Conservation (phyloP, 176 grass and related monocot species). For the Carex kokanica region DNA sequence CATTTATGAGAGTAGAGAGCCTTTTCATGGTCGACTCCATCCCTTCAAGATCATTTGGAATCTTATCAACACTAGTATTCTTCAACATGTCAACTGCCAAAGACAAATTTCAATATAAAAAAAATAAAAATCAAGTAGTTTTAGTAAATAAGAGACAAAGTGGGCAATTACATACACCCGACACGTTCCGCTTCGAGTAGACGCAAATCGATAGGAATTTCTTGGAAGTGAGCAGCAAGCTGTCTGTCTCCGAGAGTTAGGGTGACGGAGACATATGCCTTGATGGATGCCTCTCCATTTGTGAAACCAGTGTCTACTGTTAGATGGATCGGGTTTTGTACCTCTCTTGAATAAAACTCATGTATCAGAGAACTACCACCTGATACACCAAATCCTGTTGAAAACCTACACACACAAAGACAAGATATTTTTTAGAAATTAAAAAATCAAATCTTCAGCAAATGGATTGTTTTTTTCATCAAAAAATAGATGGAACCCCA, state of each 20-base stretch:
- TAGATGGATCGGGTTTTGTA: conserved; percentile 71
- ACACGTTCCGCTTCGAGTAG: conserved; percentile 81
- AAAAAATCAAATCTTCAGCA: too few relatives aligned
- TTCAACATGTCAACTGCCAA: conserved; percentile 70
- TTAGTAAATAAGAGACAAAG: neutral
- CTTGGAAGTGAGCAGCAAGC: conserved; percentile 83
- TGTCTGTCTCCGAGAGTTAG: conserved; percentile 78
- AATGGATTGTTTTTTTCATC: too few relatives aligned
- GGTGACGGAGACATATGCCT: conserved; percentile 70
- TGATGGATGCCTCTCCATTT: conserved; percentile 76
- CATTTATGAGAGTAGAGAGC: conserved; percentile 70
- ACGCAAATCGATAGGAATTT: conserved; percentile 79
- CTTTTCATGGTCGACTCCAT: conserved; percentile 90
- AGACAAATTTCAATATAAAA: neutral
- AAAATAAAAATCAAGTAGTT: neutral
- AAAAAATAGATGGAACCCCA: too few relatives aligned
- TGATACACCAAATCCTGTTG: conserved; percentile 86
- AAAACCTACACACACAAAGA: conserved; percentile 56
- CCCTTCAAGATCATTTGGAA: conserved; percentile 87
- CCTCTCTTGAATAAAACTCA: conserved; percentile 84
- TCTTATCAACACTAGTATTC: conserved; percentile 70
- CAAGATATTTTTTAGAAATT: too few relatives aligned
- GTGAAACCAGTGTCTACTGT: conserved; percentile 87
- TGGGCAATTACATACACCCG: conserved; percentile 61
- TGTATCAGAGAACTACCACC: conserved; percentile 87